Base-by-base conservation (phyloP, 306 rosid species). In the Oxytropis ochrocephala region DNA sequence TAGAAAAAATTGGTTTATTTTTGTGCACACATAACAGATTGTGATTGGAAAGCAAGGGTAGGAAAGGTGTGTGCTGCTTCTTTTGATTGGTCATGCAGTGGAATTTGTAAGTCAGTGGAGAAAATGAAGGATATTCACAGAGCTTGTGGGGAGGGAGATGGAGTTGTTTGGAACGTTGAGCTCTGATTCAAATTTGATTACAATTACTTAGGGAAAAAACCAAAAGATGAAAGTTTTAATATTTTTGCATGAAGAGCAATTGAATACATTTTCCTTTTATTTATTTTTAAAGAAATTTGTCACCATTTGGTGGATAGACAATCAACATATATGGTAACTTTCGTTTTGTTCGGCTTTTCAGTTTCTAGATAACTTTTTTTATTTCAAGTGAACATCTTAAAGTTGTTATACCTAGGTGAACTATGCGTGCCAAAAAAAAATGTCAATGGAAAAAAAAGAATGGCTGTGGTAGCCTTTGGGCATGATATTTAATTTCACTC, bases 41-140 rank as follows among this genome's bases (percentile, higher is more conserved):
- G 96, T 41, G 88, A 81, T 47, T 72, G 88, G 96, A 93, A 85
- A 72, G 89, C 91, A 7, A 72, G 72, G 61, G 80, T 79, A 0
- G 94, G 98, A 36, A 93, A 79, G 13, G 58, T 86, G 39, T 93
- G 98, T 33, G 96, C 78, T 85, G 98, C 97, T 0, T 85, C 98
- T 7, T 90, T 83, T 73, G 98, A 93, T 81, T 93, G 98, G 98
- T 77, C 86, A 14, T 93, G 98, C 78, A 93, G 96, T 73, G 98
- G 98, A 1, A 80, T 93, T 11, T 90, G 97, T 51, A 79, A 86
- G 41, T 90, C 98, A 0, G 96, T 85, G 27, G 94, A 88, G 33
- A 86, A 84, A 63, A 90, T 93, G 97, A 90, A 75, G 55, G 81
- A 70, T 5, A 83, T 90, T 21, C 97, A 90, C 58, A 76, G 63